A percentile compares a stretch with the other conserved stretches of the same genome.
Conservation (phyloP, 371 early-diverging fungal genomes). For the Mortierella sp. region DNA sequence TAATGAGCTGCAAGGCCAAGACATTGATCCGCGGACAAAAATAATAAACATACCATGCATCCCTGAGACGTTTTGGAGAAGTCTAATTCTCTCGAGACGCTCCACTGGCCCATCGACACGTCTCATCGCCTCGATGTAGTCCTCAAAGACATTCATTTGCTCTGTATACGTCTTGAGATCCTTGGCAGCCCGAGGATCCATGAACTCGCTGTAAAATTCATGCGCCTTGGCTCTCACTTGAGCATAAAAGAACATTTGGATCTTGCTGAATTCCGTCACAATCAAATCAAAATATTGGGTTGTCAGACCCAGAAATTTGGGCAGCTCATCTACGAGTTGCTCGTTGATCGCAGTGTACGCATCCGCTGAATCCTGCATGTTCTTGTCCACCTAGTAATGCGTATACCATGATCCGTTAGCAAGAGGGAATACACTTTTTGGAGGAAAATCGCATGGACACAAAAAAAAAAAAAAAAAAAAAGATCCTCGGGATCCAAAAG, state of each 20-base stretch:
- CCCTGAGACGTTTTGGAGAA: conserved; percentile 21
- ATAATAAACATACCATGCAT: conserved; percentile 27
- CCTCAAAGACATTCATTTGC: conserved; percentile 35
- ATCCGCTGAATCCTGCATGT: conserved; percentile 75
- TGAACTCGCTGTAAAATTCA: conserved; percentile 21
- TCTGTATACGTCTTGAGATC: conserved; percentile 28
- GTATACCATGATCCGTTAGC: background rate
- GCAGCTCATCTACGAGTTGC: conserved; percentile 83
- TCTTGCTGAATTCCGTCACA: conserved; percentile 63
- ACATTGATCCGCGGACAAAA: background rate
- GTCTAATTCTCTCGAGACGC: conserved; percentile 19
- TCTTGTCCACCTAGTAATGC: conserved; percentile 67
- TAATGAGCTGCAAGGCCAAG: too few relatives aligned
- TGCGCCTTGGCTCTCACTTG: conserved; percentile 37
- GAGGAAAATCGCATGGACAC: background rate
- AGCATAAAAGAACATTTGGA: conserved; percentile 63
- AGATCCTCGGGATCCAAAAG: conserved; percentile 9
- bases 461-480: background rate
- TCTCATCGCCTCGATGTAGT: conserved; percentile 36
- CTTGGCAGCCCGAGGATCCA: conserved; percentile 17
- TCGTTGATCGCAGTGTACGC: conserved; percentile 80
- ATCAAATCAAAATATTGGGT: conserved; percentile 72
- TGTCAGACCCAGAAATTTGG: conserved; percentile 70
- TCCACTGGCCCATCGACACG: conserved; percentile 34
- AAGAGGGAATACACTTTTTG: too few relatives aligned